Evolutionary conservation across 2,329 filamentous ascomycete species (phyloP).

Genomic region (Pseudogymnoascus sp.): DNA sequence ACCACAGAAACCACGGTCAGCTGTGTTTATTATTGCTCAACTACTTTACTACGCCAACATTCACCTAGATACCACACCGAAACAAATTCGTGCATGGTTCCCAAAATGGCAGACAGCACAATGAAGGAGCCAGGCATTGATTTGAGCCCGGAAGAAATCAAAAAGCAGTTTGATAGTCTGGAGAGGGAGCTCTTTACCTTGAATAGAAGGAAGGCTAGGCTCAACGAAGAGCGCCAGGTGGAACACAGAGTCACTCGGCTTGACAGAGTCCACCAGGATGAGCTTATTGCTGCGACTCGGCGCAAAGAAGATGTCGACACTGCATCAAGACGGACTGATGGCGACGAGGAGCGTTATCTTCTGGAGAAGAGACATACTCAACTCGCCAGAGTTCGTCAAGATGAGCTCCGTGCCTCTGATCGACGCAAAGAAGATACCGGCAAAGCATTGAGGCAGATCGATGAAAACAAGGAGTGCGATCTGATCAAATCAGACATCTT

Average conservation of each 20-base stretch:
- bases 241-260: neutral
- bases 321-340: neutral
- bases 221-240: neutral
- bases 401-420: neutral
- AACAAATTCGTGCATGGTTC: neutral
- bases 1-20: no score
- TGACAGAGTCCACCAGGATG: neutral
- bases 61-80: neutral
- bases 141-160: neutral
- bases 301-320: neutral
- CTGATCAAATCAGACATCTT: neutral
- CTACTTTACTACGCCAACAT: no score
- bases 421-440: neutral
- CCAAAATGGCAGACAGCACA: neutral
- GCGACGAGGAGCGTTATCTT: neutral
- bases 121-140: neutral
- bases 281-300: neutral
- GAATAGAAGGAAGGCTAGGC: neutral
- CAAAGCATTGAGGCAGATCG: neutral
- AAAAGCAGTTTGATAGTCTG: neutral
- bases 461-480: neutral
- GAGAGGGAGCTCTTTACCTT: neutral
- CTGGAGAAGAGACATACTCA: neutral
- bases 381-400: neutral
- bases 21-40: no score